Conservation (phyloP, 176 grass and related monocot genomes). For the Rhynchospora pubera region DNA sequence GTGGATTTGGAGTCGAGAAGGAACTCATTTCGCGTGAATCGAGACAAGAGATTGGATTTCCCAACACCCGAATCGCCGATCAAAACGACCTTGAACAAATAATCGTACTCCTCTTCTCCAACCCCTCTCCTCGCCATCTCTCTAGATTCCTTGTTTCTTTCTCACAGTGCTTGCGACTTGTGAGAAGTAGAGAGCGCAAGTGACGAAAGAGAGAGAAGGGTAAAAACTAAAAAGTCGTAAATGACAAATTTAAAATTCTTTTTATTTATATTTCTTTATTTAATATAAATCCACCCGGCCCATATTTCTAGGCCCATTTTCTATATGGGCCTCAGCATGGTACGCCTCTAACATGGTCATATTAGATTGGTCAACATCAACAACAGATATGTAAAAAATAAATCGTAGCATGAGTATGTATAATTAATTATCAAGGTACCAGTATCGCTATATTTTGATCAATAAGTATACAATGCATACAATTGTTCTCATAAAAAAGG, state of each 20-base stretch:
- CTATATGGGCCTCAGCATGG: background rate
- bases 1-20: conserved; percentile 24
- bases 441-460: too few species aligned
- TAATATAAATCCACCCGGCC: background rate
- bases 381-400: too few species aligned
- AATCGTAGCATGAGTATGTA: too few species aligned
- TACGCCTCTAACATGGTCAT: too few species aligned
- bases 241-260: background rate
- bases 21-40: conserved; percentile 28
- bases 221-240: background rate
- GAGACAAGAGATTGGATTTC: conserved; percentile 16
- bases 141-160: background rate
- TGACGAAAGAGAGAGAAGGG: background rate
- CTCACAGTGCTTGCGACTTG: background rate
- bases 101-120: conserved; percentile 26
- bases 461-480: too few species aligned
- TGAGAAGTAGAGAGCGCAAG: background rate
- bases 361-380: too few species aligned
- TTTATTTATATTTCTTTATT: background rate
- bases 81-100: conserved; percentile 21
- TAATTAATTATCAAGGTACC: too few species aligned
- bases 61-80: conserved; percentile 23
- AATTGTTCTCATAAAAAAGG: too few species aligned
- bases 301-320: background rate
- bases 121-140: conserved; percentile 20